A percentile compares a stretch with the other conserved stretches of the same genome.
Conservation (phyloP, 2,329 filamentous ascomycete genomes). For the Colletotrichum liaoningense region DNA sequence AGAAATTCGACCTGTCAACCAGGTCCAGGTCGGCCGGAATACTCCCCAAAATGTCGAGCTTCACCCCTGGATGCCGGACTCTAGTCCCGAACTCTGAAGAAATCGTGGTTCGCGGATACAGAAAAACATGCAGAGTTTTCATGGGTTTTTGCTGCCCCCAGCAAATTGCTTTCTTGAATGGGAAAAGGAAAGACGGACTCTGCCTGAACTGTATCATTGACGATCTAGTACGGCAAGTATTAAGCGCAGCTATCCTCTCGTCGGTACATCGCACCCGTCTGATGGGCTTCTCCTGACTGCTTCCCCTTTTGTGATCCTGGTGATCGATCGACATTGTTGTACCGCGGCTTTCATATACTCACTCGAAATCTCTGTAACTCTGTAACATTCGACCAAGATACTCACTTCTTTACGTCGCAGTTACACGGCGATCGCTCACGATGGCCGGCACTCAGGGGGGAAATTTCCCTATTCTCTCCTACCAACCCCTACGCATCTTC, state of each 20-base stretch:
- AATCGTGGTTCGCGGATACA: neutral
- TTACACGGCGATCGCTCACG: neutral
- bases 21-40: no score
- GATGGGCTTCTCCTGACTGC: no score
- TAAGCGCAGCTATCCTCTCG: neutral
- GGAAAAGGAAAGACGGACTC: neutral
- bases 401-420: neutral
- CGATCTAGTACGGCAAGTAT: no score
- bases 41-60: no score
- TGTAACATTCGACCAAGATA: neutral
- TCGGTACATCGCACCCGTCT: neutral
- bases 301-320: no score
- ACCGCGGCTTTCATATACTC: no score
- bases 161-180: neutral
- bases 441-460: slow-evolving; percentile 3
- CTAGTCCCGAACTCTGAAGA: neutral
- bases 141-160: neutral
- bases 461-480: slow-evolving; percentile 14
- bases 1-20: neutral
- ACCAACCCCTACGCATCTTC: slow-evolving; percentile 5
- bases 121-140: neutral
- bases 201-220: no score
- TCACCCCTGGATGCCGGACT: neutral
- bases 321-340: no score
- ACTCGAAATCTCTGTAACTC: no score